These are phyloP conservation scores for Pneumocystis wakefieldiae DNA, from an alignment of 1,139 yeast genomes.

Conservation along the genomic window DNA sequence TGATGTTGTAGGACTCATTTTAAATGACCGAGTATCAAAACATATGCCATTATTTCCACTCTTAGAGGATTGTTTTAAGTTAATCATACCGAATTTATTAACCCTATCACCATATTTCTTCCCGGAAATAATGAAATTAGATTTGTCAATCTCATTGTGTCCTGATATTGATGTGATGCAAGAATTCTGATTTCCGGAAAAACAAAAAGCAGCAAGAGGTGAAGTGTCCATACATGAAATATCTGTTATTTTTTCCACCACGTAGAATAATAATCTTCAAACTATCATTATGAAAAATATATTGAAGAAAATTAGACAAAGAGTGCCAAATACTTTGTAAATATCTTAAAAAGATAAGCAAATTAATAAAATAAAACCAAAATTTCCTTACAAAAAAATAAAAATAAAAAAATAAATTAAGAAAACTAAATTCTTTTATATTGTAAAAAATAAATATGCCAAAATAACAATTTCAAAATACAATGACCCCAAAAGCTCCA, in stretches of 20 bases:
- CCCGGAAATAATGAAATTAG: background rate
- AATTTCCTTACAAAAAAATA: background rate
- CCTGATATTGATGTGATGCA: background rate
- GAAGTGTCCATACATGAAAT: background rate
- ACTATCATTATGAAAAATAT: background rate
- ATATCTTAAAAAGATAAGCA: background rate
- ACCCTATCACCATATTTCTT: background rate
- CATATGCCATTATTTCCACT: background rate
- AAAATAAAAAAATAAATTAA: background rate
- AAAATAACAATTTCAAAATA: background rate
- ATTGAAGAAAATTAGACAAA: background rate
- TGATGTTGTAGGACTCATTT: slow-evolving; percentile 5
- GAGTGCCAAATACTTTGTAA: background rate
- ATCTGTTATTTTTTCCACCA: background rate
- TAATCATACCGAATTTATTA: background rate
- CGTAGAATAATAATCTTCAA: background rate
- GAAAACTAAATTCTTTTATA: background rate
- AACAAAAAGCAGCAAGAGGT: background rate
- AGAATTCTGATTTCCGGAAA: background rate
- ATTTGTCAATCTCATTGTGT: background rate
- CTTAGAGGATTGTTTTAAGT: background rate
- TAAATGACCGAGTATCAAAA: background rate
- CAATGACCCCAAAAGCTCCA: background rate
- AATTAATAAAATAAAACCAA: background rate
- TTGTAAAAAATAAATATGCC: background rate